These are phyloP conservation scores for Biscogniauxia marginata DNA, from an alignment of 2,329 filamentous ascomycete species.

Conservation along the genomic window DNA sequence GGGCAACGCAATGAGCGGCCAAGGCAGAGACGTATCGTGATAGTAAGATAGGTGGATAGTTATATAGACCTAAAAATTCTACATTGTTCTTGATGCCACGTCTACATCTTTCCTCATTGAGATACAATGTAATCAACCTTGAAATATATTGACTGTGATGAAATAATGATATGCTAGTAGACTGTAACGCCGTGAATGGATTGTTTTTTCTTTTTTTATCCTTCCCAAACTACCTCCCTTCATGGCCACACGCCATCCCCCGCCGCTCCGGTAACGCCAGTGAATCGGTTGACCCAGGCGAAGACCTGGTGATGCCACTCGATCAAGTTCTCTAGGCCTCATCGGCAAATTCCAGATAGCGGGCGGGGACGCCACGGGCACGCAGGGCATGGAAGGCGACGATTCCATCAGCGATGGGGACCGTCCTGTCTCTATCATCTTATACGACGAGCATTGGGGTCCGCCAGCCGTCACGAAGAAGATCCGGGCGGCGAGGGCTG, in stretches of 20 bases:
- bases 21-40: not conserved
- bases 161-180: too few relatives aligned
- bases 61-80: not conserved
- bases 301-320: slow-evolving; percentile 23
- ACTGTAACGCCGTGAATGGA: too few relatives aligned
- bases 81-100: not conserved
- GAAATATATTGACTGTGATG: too few relatives aligned
- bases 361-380: slow-evolving; percentile 16
- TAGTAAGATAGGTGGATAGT: not conserved
- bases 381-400: slow-evolving; percentile 23
- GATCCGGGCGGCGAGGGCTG: slow-evolving; percentile 46
- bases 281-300: slow-evolving; percentile 19
- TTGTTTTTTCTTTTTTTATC: too few relatives aligned
- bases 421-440: slow-evolving; percentile 66
- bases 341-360: slow-evolving; percentile 22
- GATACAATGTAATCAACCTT: not conserved
- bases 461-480: slow-evolving; percentile 56
- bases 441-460: slow-evolving; percentile 72
- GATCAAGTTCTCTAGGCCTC: slow-evolving; percentile 23
- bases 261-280: too few relatives aligned
- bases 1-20: not conserved
- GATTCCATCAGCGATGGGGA: slow-evolving; percentile 38
- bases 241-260: too few relatives aligned
- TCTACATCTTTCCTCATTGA: not conserved
- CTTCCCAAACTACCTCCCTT: too few relatives aligned